These are phyloP conservation scores for Trichoderma semiorbis DNA, from an alignment of 2,329 filamentous ascomycete genomes.

Conservation along the genomic window DNA sequence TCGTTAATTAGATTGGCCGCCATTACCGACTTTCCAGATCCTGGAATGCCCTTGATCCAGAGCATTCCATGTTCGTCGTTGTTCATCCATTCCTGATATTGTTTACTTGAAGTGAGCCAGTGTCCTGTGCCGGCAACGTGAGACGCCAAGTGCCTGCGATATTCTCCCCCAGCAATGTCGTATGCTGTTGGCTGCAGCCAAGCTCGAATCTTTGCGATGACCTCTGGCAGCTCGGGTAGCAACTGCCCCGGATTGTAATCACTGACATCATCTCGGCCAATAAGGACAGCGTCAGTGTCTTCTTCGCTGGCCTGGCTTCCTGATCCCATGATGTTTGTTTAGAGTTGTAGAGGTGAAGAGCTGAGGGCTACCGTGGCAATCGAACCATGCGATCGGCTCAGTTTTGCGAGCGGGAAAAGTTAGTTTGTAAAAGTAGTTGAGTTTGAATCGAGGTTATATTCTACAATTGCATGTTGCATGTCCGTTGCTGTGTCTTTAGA, in stretches of 20 bases:
- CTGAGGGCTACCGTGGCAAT: neutral
- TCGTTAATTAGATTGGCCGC: constrained; percentile 29
- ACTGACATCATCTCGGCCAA: constrained; percentile 9
- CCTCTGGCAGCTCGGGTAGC: constrained; percentile 19
- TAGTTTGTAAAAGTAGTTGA: neutral
- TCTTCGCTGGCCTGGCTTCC: neutral
- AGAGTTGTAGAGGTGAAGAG: neutral
- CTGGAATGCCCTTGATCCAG: constrained; percentile 37
- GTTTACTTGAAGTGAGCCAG: constrained; percentile 21
- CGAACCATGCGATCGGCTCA: neutral
- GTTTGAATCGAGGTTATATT: neutral
- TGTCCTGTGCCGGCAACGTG: constrained; percentile 23
- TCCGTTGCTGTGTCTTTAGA: neutral
- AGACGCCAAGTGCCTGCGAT: constrained; percentile 26
- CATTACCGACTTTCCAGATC: constrained; percentile 38
- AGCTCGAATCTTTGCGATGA: constrained; percentile 21
- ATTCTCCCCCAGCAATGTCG: constrained; percentile 27
- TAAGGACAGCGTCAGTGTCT: neutral
- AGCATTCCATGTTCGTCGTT: constrained; percentile 23
- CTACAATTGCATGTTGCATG: no score
- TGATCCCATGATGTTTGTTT: neutral
- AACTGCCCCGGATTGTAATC: constrained; percentile 10
- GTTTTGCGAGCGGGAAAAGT: neutral
- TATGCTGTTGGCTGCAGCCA: constrained; percentile 33
- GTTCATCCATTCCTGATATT: constrained; percentile 22